Evolutionary conservation across 805 yeast genomes (phyloP), one percentile per base, ranked within the genome.

Genomic region (Yamadazyma scolyti): DNA sequence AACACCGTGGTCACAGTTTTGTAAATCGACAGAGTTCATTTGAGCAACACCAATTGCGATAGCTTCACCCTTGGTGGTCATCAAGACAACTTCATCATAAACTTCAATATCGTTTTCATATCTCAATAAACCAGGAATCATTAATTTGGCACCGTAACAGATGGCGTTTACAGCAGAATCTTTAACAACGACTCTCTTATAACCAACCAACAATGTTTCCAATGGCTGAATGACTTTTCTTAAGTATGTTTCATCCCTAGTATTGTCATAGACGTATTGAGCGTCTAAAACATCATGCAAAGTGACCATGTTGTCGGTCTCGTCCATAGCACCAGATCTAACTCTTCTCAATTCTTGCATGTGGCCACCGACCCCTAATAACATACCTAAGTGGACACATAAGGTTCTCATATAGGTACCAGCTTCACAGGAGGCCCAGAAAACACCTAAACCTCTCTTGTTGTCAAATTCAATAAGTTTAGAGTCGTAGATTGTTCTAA

Each of bases 321-420:
- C 98, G 52, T 80, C 73, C 56, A 93, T 58, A 37, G 97, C 97
- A 60, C 98, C 98, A 28, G 96, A 85, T 70, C 98, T 81, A 43
- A 93, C 98, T 75, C 98, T 89, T 71, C 98, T 87, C 53, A 93
- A 81, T 70, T 93, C 98, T 76, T 93, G 98, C 98, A 93, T 93
- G 71, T 93, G 98, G 48, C 97, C 98, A 62, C 98, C 98, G 48
- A 88, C 97, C 53, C 97, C 97, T 46, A 93, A 74, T 39, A 93
- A 74, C 96, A 93, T 89, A 70, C 98, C 98, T 54, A 93, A 71
- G 66, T 93, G 98, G 36, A 93, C 98, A 82, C 98, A 93, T 51
- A 93, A 71, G 30, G 98, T 93, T 77, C 98, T 84, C 96, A 93
- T 93, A 69, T 93, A 93, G 39, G 98, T 93, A 68, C 98, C 98